Percentiles rank a stretch among this genome's conserved stretches.
These are phyloP conservation scores for Gentiana dahurica DNA, from an alignment of 257 asterid species.

Conservation along the genomic window DNA sequence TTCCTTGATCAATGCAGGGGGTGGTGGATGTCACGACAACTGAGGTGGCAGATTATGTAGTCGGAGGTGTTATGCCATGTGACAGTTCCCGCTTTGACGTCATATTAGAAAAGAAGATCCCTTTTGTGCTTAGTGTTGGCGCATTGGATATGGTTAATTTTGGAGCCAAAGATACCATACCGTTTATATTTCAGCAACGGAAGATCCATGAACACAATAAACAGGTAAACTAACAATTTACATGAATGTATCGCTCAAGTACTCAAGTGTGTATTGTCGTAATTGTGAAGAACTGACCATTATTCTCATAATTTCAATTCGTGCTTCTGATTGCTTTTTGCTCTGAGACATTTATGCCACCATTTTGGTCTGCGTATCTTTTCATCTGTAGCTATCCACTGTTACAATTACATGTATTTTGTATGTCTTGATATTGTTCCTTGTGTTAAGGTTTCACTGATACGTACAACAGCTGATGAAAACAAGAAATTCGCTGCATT, in stretches of 20 bases:
- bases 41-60: slow-evolving; percentile 85
- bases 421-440: background rate
- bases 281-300: background rate
- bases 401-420: background rate
- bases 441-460: slow-evolving; percentile 53
- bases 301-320: background rate
- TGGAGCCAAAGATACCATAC: slow-evolving; percentile 68
- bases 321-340: background rate
- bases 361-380: too few relatives aligned
- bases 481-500: slow-evolving; percentile 72
- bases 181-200: slow-evolving; percentile 59
- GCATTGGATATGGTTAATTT: slow-evolving; percentile 97
- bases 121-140: slow-evolving; percentile 82
- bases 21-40: slow-evolving; percentile 92
- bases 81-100: slow-evolving; percentile 78
- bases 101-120: slow-evolving; percentile 70
- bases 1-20: slow-evolving; percentile 39
- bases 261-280: background rate
- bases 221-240: slow-evolving; percentile 40
- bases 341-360: background rate
- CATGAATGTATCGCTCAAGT: background rate
- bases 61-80: slow-evolving; percentile 96
- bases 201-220: slow-evolving; percentile 64
- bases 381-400: background rate
- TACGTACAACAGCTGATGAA: slow-evolving; percentile 83